Evolutionary conservation across 495 filamentous ascomycete genomes (phyloP).

Genomic region (Durotheca rogersii): DNA sequence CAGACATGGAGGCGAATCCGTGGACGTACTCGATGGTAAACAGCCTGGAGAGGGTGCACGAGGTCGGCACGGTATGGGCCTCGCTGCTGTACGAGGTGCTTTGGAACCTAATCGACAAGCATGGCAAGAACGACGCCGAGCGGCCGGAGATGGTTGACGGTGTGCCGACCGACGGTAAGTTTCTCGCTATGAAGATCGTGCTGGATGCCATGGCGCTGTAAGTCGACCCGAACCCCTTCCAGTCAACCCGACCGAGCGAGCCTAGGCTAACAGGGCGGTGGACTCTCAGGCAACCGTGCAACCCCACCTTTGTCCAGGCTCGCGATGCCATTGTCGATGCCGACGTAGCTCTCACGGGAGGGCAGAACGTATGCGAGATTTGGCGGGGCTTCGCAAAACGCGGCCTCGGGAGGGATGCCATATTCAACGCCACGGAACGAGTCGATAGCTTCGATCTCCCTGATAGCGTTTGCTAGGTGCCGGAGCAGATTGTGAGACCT

Average conservation of each 20-base stretch:
- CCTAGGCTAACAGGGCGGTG: not conserved
- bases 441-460: slow-evolving; percentile 13
- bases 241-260: not conserved
- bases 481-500: slow-evolving; percentile 1
- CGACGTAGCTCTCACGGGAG: slow-evolving; percentile 41
- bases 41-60: slow-evolving; percentile 32
- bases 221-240: not conserved
- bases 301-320: slow-evolving; percentile 43
- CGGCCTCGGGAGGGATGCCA: slow-evolving; percentile 35
- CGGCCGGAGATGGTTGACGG: slow-evolving; percentile 38
- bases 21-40: slow-evolving; percentile 39
- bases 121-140: slow-evolving; percentile 39
- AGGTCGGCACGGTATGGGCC: slow-evolving; percentile 46
- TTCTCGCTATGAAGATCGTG: slow-evolving; percentile 48
- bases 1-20: slow-evolving; percentile 38
- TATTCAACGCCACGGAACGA: slow-evolving; percentile 12
- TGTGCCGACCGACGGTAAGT: slow-evolving; percentile 43
- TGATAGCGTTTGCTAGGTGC: slow-evolving; percentile 20
- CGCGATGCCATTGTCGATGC: slow-evolving; percentile 49
- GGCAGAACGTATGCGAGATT: slow-evolving; percentile 43
- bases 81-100: slow-evolving; percentile 45
- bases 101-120: slow-evolving; percentile 48
- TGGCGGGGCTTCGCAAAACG: slow-evolving; percentile 49
- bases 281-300: slow-evolving; percentile 39
- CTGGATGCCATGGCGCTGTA: slow-evolving; percentile 46